Base-by-base conservation (phyloP, 768 basidiomycete genomes). In the Strobilomyces confusus region DNA sequence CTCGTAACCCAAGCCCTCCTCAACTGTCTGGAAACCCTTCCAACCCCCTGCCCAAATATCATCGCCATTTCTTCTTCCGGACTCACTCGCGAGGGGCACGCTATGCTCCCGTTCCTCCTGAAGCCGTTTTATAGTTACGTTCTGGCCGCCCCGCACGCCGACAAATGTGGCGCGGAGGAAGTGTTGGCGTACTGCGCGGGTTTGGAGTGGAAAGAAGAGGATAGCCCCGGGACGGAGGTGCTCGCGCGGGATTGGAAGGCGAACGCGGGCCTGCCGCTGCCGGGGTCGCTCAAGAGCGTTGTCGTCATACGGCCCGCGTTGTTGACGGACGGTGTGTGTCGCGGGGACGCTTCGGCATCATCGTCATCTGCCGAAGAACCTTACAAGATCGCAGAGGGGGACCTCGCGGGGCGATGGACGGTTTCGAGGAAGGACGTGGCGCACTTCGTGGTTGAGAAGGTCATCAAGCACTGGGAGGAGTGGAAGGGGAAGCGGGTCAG, bases 401-500 rank as follows among this genome's bases (percentile, higher is more conserved):
- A 80, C n/a, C 12, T 80, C 12, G 7, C 32, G 4, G 53, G 64
- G 13, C 72, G 71, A 4, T 87, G 75, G 61, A 77, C 77, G n/a
- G 62, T 88, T 4, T 83, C 84, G 34, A 75, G 85, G 60, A 74
- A 71, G 59, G 86, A 88, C 61, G 81, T 84, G 2, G 82, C 80
- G 1, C 83, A 87, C 69, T 87, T 87, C 65, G 61, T 87, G 14
- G 78, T 75, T 4, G 77, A 84, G 44, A 73, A 67, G 0, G 59
- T 77, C 19, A 38, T 74, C 20, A 68, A 70, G 46, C 62, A 75
- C 19, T 84, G 86, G 86, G 62, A 73, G 8, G 71, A 80, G 48
- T 83, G 73, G 72, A 67, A 73, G 55, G 77, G 79, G 20, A 81
- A 80, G 62, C 61, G 72, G 17, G 69, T 82, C 6, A 72, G 65